phyloP scores from a whole-genome alignment of 306 rosid genomes.

The Inga laurina region DNA sequence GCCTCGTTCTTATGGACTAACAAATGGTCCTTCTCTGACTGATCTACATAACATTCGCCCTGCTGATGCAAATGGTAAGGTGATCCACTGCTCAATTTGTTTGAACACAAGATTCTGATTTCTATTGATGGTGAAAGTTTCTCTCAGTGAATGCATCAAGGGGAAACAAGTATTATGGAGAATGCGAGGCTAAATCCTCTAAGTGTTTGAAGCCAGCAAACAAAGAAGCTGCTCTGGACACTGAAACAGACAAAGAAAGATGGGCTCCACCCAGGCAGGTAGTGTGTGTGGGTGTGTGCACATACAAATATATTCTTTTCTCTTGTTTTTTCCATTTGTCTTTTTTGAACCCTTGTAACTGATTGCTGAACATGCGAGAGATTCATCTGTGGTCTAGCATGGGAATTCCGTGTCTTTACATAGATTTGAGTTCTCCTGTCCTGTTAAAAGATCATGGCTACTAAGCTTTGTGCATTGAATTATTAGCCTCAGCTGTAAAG shows the following conservation, averaged over 20 bases:
- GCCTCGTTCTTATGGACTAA: slow-evolving; percentile 82
- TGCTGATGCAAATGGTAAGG: slow-evolving; percentile 70
- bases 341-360: slow-evolving; percentile 1
- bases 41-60: slow-evolving; percentile 77
- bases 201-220: slow-evolving; percentile 74
- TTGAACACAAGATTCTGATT: slow-evolving; percentile 9
- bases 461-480: background rate
- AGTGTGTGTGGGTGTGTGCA: background rate
- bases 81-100: slow-evolving; percentile 9
- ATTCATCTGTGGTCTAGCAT: slow-evolving; percentile 11
- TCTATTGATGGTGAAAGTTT: slow-evolving; percentile 33
- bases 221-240: slow-evolving; percentile 73
- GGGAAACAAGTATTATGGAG: slow-evolving; percentile 77
- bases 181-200: slow-evolving; percentile 46
- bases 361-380: background rate
- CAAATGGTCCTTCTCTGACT: slow-evolving; percentile 57
- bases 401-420: background rate
- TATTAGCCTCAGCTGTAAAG: background rate
- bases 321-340: background rate
- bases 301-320: background rate
- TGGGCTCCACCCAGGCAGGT: slow-evolving; percentile 79
- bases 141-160: slow-evolving; percentile 71
- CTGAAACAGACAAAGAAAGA: slow-evolving; percentile 68
- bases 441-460: background rate
- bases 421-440: background rate